Percentiles rank a stretch among this genome's conserved stretches.
Conservation (phyloP, 352 stramenopile species). For the Phytophthora citricola region DNA sequence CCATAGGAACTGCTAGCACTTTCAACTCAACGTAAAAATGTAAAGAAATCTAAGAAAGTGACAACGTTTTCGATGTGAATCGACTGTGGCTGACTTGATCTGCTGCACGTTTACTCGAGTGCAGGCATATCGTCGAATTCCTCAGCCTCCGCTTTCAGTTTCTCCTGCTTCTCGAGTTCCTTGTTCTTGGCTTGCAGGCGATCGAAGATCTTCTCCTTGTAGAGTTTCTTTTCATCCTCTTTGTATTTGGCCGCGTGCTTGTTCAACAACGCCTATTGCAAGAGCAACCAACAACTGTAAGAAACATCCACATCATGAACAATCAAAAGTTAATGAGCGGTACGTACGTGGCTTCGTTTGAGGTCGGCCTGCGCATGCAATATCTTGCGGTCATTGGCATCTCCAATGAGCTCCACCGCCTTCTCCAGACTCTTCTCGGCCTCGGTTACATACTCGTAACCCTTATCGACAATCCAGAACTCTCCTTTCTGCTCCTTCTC, state of each 20-base stretch:
- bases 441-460: constrained; percentile 72
- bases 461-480: constrained; percentile 90
- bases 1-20: constrained; percentile 28
- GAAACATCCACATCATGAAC: not conserved
- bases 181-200: constrained; percentile 87
- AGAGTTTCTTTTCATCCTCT: constrained; percentile 88
- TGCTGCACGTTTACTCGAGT: constrained; percentile 72
- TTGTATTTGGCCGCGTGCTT: constrained; percentile 80
- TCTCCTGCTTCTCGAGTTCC: constrained; percentile 69
- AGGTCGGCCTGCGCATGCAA: constrained; percentile 65
- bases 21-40: constrained; percentile 32
- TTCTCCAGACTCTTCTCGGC: constrained; percentile 78
- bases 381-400: constrained; percentile 61
- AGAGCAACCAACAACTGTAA: not conserved
- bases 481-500: constrained; percentile 83
- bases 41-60: constrained; percentile 25
- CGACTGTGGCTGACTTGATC: constrained; percentile 58
- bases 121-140: constrained; percentile 88
- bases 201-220: constrained; percentile 91
- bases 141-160: constrained; percentile 65
- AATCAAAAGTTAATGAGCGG: not conserved
- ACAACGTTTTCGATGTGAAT: constrained; percentile 11
- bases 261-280: constrained; percentile 47
- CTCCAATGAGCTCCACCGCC: constrained; percentile 49
- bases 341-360: constrained; percentile 65